Evolutionary conservation across 768 basidiomycete genomes (phyloP).

Genomic region (Steccherinum ochraceum): DNA sequence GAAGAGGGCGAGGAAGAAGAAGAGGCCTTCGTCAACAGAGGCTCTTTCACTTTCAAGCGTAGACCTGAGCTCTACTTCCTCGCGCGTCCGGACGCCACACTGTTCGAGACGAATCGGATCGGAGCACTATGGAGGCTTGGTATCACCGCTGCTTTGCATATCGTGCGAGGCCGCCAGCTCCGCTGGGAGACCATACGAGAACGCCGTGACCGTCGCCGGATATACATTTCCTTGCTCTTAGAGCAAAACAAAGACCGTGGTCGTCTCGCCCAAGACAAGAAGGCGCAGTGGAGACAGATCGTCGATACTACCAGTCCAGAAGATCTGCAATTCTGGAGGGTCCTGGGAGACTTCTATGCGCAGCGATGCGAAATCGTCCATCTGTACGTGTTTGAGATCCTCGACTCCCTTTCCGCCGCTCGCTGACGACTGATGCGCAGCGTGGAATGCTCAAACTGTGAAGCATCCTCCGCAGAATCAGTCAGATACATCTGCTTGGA

Average conservation of each 20-base stretch:
- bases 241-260: not conserved
- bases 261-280: not conserved
- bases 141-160: not conserved
- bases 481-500: not conserved
- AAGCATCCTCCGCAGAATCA: not conserved
- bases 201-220: not conserved
- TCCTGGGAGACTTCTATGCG: not conserved
- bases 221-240: constrained; percentile 3
- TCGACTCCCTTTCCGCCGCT: too few species aligned
- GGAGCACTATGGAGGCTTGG: constrained; percentile 7
- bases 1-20: not conserved
- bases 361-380: constrained; percentile 8
- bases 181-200: constrained; percentile 4
- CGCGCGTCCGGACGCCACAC: not conserved
- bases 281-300: not conserved
- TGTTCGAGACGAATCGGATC: not conserved
- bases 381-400: constrained; percentile 2
- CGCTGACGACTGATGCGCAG: too few species aligned
- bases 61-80: constrained; percentile 5
- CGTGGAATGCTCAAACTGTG: constrained; percentile 2
- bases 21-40: not conserved
- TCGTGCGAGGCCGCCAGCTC: not conserved
- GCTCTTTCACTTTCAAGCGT: constrained; percentile 4
- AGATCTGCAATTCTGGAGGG: constrained; percentile 3
- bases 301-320: not conserved